Base-by-base conservation (phyloP, 176 grass and related monocot genomes). In the Canna indica region DNA sequence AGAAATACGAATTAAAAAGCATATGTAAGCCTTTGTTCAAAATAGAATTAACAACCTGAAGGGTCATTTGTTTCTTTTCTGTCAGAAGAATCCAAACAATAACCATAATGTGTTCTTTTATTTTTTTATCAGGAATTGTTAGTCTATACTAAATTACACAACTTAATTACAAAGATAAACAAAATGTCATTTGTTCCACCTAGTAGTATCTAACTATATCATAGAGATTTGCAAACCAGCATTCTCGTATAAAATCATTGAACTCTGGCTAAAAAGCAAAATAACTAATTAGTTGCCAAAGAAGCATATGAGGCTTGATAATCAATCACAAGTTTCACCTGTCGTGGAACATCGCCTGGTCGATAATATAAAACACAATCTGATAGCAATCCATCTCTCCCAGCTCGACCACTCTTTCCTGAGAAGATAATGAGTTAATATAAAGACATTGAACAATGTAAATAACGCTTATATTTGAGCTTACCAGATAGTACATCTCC, bases 401-500 rank as follows among this genome's bases (percentile, higher is more conserved):
- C 92, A 70, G 86, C 92, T 71, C 88, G 79, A 16, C 88, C 88
- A 83, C 86, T 96, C 74, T n/a, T n/a, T 95, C 91, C 91, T 95
- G 61, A 76, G 77, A 42, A 64, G 53, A 78, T 0, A 34, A 45
- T 64, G 24, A 30, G 15, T 76, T 68, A 82, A 69, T 73, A 62
- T 66, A 62, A 59, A 32, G 41, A 44, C 26, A 27, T 10, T 47
- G 10, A 35, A 2, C 67, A 31, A 81, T 62, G 38, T 15, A 22
- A 53, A 12, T 4, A 54, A 24, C 31, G 9, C 31, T 18, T 16
- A 24, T 20, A 31, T 17, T 52, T 71, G 48, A 73, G 67, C 42
- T 20, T 86, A 88, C 92, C 88, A 91, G 85, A 87, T 96, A 96
- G 67, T 91, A 91, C 81, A 85, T 96, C 72, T 96, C 92, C 88